These are phyloP conservation scores for Phytophthora pistaciae DNA, from an alignment of 352 stramenopile genomes.

Conservation along the genomic window DNA sequence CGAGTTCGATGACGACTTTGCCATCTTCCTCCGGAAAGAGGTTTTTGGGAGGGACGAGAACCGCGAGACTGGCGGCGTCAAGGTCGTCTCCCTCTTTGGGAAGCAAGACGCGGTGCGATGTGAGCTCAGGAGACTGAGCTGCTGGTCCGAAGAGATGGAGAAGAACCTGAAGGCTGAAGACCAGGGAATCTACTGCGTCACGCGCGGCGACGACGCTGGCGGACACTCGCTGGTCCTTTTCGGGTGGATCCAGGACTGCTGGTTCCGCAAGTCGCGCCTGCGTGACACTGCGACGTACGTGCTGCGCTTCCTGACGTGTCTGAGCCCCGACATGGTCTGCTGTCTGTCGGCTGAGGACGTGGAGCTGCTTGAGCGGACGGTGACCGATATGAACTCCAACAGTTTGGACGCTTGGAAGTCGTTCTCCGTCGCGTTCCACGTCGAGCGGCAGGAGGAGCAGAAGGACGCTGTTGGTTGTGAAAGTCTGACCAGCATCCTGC, in stretches of 20 bases:
- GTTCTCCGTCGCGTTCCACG: slow-evolving; percentile 52
- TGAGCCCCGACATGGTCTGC: slow-evolving; percentile 59
- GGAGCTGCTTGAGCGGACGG: slow-evolving; percentile 28
- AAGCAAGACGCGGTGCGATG: slow-evolving; percentile 62
- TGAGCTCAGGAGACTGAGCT: slow-evolving; percentile 43
- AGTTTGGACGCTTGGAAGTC: slow-evolving; percentile 50
- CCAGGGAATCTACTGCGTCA: slow-evolving; percentile 69
- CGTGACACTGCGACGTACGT: slow-evolving; percentile 77
- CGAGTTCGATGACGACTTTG: slow-evolving; percentile 77
- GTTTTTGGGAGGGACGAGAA: slow-evolving; percentile 42
- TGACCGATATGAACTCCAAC: slow-evolving; percentile 27
- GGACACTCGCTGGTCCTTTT: slow-evolving; percentile 56
- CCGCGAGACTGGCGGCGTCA: slow-evolving; percentile 20
- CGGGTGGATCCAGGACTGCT: slow-evolving; percentile 58
- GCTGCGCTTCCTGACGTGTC: slow-evolving; percentile 68
- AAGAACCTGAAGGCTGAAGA: slow-evolving; percentile 43
- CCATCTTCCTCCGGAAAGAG: slow-evolving; percentile 61
- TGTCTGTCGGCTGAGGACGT: slow-evolving; percentile 57
- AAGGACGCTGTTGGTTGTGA: slow-evolving; percentile 53
- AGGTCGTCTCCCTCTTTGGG: slow-evolving; percentile 64
- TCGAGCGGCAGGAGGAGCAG: slow-evolving; percentile 59
- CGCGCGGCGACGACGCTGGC: slow-evolving; percentile 1
- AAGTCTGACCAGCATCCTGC: slow-evolving; percentile 5
- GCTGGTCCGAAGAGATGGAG: slow-evolving; percentile 59
- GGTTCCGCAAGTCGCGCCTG: slow-evolving; percentile 52